Evolutionary conservation across 805 yeast genomes (phyloP).

Genomic region (Candida tibetensis): DNA sequence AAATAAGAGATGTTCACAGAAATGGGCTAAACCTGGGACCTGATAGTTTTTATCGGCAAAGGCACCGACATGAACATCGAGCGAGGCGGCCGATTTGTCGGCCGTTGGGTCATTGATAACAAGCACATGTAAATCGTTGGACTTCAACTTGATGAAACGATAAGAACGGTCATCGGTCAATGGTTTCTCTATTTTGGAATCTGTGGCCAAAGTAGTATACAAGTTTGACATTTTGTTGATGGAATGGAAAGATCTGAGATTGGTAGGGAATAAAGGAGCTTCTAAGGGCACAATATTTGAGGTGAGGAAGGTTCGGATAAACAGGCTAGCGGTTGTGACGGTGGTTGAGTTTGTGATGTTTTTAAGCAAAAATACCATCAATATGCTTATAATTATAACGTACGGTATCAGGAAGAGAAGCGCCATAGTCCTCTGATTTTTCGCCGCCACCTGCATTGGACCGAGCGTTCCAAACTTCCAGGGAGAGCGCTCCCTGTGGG

Average conservation of each 20-base stretch:
- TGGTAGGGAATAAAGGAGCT: neutral
- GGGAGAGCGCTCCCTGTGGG: too few species aligned
- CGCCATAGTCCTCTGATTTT: neutral
- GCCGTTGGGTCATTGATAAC: constrained; percentile 66
- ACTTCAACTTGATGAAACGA: constrained; percentile 52
- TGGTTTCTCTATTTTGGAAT: constrained; percentile 41
- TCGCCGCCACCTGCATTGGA: neutral
- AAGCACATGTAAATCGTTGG: constrained; percentile 58
- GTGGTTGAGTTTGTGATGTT: neutral
- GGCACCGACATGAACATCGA: constrained; percentile 77
- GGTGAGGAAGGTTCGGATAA: too few species aligned
- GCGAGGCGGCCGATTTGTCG: constrained; percentile 74
- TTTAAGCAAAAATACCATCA: neutral
- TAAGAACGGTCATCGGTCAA: constrained; percentile 73
- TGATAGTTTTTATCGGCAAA: constrained; percentile 60
- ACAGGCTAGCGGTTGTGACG: neutral
- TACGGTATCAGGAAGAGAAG: neutral
- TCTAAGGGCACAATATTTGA: too few species aligned
- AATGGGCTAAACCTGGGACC: constrained; percentile 76
- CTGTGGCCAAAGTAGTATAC: constrained; percentile 26
- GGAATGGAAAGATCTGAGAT: constrained; percentile 9
- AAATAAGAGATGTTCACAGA: constrained; percentile 61
- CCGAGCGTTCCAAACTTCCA: too few species aligned
- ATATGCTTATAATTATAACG: neutral
- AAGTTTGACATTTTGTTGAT: constrained; percentile 18